Evolutionary conservation across 2,329 filamentous ascomycete genomes (phyloP), one percentile per base, ranked within the genome.

Genomic region (Xylaria sp.): DNA sequence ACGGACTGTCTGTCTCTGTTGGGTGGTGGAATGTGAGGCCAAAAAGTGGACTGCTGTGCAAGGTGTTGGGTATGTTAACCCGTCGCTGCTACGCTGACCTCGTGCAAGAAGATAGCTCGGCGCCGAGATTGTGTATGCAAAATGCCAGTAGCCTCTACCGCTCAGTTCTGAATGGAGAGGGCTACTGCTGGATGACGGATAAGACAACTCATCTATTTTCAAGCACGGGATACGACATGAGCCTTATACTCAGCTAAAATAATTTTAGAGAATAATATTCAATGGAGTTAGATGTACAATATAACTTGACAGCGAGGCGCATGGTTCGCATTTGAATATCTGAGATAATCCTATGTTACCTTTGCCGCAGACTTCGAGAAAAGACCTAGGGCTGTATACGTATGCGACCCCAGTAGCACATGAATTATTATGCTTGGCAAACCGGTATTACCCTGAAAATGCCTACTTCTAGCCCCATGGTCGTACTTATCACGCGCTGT

Each of bases 81-180:
- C 10, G 7, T 59, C 33, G 41, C 41, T 43, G 41, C 12, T 10
- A 15, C 20, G 57, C 36, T 48, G 46, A 57, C 46, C 13, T 46
- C 5, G 33, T 58, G 55, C 67, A 73, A 48, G 72, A 70, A 71
- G 68, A 66, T 75, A 2, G 83, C 82, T 72, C 89, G 83, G 82
- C 39, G 46, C 58, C 51, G 52, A 62, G 39, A 33, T 43, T 46
- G 46, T n/a, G 28, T 20, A 39, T 41, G 51, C n/a, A 20, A 18
- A 20, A 31, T 28, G 18, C 31, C 5, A 52, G 20, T 39, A n/a
- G 39, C 23, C 43, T 25, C 12, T n/a, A 49, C 13, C 23, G 12
- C 20, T 41, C 13, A 8, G 23, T 41, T 49, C 1, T 49, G n/a
- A 51, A 51, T 3, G 54, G 31, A 64, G 31, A 51, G 12, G 36